Evolutionary conservation across 169 alveolate species (phyloP), one percentile per base, ranked within the genome.

Genomic region (Cryptosporidium muris): DNA sequence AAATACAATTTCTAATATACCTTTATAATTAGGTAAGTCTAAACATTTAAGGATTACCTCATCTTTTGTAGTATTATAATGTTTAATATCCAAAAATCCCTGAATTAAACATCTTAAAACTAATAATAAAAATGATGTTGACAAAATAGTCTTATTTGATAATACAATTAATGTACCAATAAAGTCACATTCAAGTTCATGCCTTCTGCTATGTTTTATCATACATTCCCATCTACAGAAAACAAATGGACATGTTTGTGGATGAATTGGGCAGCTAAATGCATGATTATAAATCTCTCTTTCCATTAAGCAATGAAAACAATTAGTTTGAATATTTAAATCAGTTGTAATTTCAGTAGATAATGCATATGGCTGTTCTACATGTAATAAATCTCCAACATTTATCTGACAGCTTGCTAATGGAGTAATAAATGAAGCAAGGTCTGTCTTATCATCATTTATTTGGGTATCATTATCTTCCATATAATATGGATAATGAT

Each of bases 211-310:
- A 67, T 94, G 92, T 43, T 82, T 64, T 81, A 93, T 85, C 74
- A 94, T 90, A 43, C 97, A 94, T 16, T 92, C 92, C 92, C 93
- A 92, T 37, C 95, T 92, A 54, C 97, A 94, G 67, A 94, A 94
- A 63, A 91, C 94, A 52, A 82, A 89, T 47, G 93, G 91, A 51
- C 97, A 94, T 7, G 94, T 91, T 64, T 93, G 88, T 48, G 97
- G 97, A 66, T 92, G 90, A 2, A 81, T 68, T 1, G 97, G 95
- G 63, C 97, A 94, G 1, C 96, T 82, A 51, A 91, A 82, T 9
- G 92, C 91, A 25, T 81, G 91, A 12, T 89, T 63, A 51, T 90
- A 68, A 9, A 65, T 81, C 36, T 53, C 89, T 51, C 94, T 80
- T 63, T 90, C 95, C n/a, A 80, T 89, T 47, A 94, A 88, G 51